These are phyloP conservation scores for Fusarium sp. DNA, from an alignment of 2,329 filamentous ascomycete genomes.

Conservation along the genomic window DNA sequence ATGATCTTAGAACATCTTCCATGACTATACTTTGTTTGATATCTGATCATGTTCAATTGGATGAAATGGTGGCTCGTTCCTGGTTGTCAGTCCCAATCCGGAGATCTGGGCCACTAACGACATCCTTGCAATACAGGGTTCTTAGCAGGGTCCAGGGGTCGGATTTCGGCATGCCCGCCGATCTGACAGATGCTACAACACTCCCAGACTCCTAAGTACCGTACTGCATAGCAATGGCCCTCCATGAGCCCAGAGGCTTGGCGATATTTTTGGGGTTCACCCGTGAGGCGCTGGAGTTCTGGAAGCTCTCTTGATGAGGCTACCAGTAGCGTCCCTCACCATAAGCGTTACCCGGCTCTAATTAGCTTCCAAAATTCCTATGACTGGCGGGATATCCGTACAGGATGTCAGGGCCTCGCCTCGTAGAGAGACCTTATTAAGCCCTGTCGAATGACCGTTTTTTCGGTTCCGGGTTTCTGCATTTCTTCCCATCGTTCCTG, in stretches of 20 bases:
- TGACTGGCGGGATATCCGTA: conserved; percentile 8
- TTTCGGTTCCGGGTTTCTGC: background rate
- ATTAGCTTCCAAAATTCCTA: background rate
- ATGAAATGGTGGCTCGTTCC: conserved; percentile 27
- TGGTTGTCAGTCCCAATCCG: conserved; percentile 32
- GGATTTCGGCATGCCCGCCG: conserved; percentile 27
- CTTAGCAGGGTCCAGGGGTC: conserved; percentile 41
- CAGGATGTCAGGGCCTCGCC: conserved; percentile 6
- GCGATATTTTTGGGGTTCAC: conserved; percentile 13
- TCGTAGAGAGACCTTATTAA: conserved; percentile 15
- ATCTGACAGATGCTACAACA: conserved; percentile 21
- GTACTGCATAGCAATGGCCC: background rate
- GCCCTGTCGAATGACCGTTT: background rate
- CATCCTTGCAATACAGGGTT: conserved; percentile 24
- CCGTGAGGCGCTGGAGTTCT: conserved; percentile 7
- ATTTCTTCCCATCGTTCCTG: background rate
- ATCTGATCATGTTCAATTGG: conserved; percentile 3
- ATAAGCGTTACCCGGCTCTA: background rate
- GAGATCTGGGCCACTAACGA: conserved; percentile 22
- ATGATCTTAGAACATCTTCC: background rate
- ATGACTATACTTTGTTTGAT: background rate
- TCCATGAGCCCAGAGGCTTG: conserved; percentile 18
- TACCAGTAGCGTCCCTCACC: background rate
- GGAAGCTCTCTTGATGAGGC: background rate
- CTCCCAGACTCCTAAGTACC: background rate